Evolutionary conservation across 2,329 filamentous ascomycete species (phyloP), one percentile per base, ranked within the genome.

Genomic region (Phaeosphaeria sp.): DNA sequence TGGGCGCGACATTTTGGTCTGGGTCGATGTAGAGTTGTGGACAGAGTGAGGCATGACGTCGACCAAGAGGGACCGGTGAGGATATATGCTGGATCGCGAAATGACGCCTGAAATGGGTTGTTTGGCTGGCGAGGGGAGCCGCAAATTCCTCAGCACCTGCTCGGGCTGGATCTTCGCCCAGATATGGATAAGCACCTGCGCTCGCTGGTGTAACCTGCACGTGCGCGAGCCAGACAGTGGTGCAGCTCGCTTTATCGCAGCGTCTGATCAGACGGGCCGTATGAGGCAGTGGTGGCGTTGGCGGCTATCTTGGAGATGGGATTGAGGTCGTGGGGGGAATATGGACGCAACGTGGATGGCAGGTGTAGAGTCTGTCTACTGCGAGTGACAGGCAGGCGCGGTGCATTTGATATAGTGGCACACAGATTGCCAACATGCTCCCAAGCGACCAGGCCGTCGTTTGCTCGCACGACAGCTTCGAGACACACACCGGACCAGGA

Each of bases 1-100:
- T 17, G 71, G 72, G 25, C 73, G 71, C 48, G 75, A 78, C 74
- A 77, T 77, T 24, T 65, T 70, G 50, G 66, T 64, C 49, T 68
- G 66, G 17, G 70, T 69, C n/a, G 68, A 74, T 15, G 67, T 69
- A 7, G 69, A 74, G 22, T 68, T 67, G 66, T 71, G 63, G 57
- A 65, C 64, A 17, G 75, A 75, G 67, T 78, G 75, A 39, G 75
- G 74, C 75, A 78, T 78, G 61, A 15, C 15, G 36, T 54, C 43
- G 55, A 21, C 18, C 30, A 40, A 18, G 22, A 49, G 48, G 46
- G 46, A 17, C 17, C 53, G 53, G 51, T 53, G 55, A 56, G 55
- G 49, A 60, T 63, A 56, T 61, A 56, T 59, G 57, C 54, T 48
- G 20, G 18, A 51, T 27, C 8, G 30, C 43, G 30, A 27, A 25